Percentiles rank a stretch among this genome's conserved stretches.
phyloP scores from a whole-genome alignment of 2,329 filamentous ascomycete species.

The Diplodia corticola region DNA sequence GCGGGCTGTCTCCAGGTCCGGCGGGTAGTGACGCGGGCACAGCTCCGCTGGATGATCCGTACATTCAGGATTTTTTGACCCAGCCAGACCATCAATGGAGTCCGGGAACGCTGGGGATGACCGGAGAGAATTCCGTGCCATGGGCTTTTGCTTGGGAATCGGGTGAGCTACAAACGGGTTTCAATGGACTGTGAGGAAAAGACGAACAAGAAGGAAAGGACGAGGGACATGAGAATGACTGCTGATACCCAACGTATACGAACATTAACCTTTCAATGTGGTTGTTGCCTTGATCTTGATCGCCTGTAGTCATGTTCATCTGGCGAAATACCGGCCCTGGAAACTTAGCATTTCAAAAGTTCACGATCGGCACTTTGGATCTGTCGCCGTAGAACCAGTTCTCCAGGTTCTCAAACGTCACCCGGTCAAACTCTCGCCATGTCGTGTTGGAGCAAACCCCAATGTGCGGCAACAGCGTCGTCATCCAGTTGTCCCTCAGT shows the following conservation, averaged over 20 bases:
- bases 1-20: not conserved
- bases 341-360: not conserved
- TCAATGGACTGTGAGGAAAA: not conserved
- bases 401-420: not conserved
- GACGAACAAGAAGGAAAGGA: too few relatives aligned
- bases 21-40: constrained; percentile 4
- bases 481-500: constrained; percentile 50
- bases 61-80: constrained; percentile 22
- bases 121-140: constrained; percentile 9
- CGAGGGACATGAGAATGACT: not conserved
- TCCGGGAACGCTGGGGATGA: constrained; percentile 20
- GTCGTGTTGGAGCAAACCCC: constrained; percentile 34
- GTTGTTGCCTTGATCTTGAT: not conserved
- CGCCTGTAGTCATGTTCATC: not conserved
- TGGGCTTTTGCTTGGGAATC: constrained; percentile 22
- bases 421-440: constrained; percentile 1
- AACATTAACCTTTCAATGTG: not conserved
- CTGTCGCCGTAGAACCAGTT: constrained; percentile 7
- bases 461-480: constrained; percentile 60
- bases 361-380: constrained; percentile 8
- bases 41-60: constrained; percentile 21
- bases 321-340: not conserved
- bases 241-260: constrained; percentile 7
- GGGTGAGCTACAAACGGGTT: constrained; percentile 9
- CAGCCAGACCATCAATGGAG: constrained; percentile 21